Conservation (phyloP, 2,329 filamentous ascomycete genomes). For the Fusarium dimerum region DNA sequence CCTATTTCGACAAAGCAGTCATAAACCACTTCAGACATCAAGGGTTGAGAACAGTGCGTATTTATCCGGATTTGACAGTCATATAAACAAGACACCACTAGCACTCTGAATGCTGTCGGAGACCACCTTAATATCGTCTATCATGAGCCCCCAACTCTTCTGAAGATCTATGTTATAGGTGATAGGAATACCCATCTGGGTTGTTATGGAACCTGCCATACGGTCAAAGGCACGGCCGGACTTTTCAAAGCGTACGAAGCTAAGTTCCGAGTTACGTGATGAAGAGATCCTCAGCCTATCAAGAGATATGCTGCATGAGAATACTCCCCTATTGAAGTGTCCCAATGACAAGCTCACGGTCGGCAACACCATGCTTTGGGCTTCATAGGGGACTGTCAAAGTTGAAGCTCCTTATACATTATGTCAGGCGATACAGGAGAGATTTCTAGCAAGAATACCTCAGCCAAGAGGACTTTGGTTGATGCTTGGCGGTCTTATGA, state of each 20-base stretch:
- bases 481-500: conserved; percentile 69
- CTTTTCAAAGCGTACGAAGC: conserved; percentile 75
- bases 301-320: conserved; percentile 77
- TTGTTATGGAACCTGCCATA: conserved; percentile 76
- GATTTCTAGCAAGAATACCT: conserved; percentile 78
- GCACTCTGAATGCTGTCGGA: conserved; percentile 81
- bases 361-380: conserved; percentile 73
- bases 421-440: conserved; percentile 77
- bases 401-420: conserved; percentile 77
- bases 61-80: conserved; percentile 68
- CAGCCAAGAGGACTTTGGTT: conserved; percentile 72
- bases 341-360: conserved; percentile 82
- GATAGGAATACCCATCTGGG: conserved; percentile 68
- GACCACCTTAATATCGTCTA: conserved; percentile 81
- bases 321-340: conserved; percentile 77
- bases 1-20: conserved; percentile 66
- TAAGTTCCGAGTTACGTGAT: conserved; percentile 79
- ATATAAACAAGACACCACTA: conserved; percentile 78
- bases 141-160: conserved; percentile 81
- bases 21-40: too few species aligned
- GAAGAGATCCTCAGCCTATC: conserved; percentile 85
- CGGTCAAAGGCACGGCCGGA: conserved; percentile 75
- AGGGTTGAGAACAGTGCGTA: conserved; percentile 77
- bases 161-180: conserved; percentile 95
- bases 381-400: conserved; percentile 77